Conservation (phyloP, 2,329 filamentous ascomycete genomes). For the Fusarium buxicola region DNA sequence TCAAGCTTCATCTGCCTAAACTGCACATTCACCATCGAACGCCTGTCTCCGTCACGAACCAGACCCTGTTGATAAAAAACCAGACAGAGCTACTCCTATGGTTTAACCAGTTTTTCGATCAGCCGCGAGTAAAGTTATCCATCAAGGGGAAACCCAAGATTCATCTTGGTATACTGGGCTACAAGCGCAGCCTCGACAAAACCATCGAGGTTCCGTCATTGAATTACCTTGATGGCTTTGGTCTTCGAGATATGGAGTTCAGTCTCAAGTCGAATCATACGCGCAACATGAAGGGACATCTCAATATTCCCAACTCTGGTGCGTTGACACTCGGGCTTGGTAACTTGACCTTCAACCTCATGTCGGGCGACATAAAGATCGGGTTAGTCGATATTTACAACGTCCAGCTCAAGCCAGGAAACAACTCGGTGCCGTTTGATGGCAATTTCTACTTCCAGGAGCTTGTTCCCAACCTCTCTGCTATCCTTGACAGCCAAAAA, state of each 20-base stretch:
- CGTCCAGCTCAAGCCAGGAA: constrained; percentile 55
- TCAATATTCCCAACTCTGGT: constrained; percentile 60
- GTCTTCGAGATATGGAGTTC: constrained; percentile 53
- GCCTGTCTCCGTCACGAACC: constrained; percentile 49
- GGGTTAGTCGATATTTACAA: constrained; percentile 55
- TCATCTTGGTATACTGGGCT: constrained; percentile 55
- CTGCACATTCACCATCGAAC: constrained; percentile 52
- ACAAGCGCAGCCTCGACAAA: constrained; percentile 55
- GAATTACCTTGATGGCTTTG: constrained; percentile 55
- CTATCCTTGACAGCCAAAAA: constrained; percentile 54
- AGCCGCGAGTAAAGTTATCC: constrained; percentile 52
- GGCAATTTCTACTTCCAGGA: constrained; percentile 56
- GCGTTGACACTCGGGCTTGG: constrained; percentile 58
- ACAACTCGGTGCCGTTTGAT: constrained; percentile 56
- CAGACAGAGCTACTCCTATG: constrained; percentile 54
- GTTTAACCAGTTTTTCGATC: constrained; percentile 56
- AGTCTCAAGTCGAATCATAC: constrained; percentile 52
- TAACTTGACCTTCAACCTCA: constrained; percentile 59
- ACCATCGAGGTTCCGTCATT: constrained; percentile 55
- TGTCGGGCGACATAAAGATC: constrained; percentile 54
- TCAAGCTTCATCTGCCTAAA: constrained; percentile 47
- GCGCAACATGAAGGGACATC: constrained; percentile 56
- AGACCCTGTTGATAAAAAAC: constrained; percentile 52
- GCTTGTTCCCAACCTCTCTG: constrained; percentile 55
- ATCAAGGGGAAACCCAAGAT: constrained; percentile 52